Base-by-base conservation (phyloP, 2,329 filamentous ascomycete genomes). In the Blastomyces percursus region DNA sequence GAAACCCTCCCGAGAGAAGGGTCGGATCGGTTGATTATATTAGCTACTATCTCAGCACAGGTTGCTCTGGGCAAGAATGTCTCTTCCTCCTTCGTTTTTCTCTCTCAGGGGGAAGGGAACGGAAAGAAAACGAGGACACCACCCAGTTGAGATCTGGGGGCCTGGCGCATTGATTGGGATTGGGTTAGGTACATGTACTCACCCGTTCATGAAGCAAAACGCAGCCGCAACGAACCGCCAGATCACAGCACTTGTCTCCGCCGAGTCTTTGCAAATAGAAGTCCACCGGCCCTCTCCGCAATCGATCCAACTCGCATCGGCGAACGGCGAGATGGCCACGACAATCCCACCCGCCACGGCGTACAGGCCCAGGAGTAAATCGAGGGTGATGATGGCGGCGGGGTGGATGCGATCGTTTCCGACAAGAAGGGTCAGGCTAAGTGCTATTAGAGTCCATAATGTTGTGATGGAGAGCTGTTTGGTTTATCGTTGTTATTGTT, bases 331-430 rank as follows among this genome's bases (percentile, higher is more conserved):
- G 12, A 51, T 7, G 14, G 56, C 27, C 16, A 51, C 42, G 7
- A 16, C 12, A 19, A 66, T 3, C 0, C 64, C 57, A 1, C 66
- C 59, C 1, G 38, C 66, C 11, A 71, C 60, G 1, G 66, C 42
- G 21, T 69, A 55, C 0, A 72, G 32, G 3, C 69, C 69, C 1
- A 67, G 30, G 1, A 72, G 57, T 3, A 70, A 67, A 6, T 71
- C 71, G 16, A 72, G 67, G 35, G 54, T 51, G 54, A 62, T 40
- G 55, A 38, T 51, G 54, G n/a, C 19, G n/a, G 44, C 21, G 1
- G 52, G 54, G 14, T 62, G 61, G 12, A 57, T n/a, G 8, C 24
- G 61, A n/a, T 46, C 50, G 30, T 61, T 52, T 9, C 50, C 48
- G 48, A 38, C 5, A 32, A 42, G 24, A 16, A 54, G 32, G 2